Base-by-base conservation (phyloP, 441 rosid species). In the Jatropha podagrica region DNA sequence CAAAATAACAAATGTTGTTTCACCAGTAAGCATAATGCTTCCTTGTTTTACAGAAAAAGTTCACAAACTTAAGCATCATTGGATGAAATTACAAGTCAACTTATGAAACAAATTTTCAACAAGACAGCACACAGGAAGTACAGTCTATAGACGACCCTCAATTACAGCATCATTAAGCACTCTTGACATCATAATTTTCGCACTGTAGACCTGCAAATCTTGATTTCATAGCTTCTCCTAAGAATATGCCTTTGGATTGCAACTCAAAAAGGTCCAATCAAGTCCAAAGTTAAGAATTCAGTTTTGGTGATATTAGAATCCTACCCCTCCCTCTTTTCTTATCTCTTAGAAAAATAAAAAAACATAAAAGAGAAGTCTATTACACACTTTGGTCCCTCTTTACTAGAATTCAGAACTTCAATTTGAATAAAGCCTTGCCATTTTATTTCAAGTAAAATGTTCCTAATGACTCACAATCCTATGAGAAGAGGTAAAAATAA, bases 31-130 rank as follows among this genome's bases (percentile, higher is more conserved):
- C 65, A 49, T 59, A 26, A 48, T 32, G 42, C 44, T 41, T 17
- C 62, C 62, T 56, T 74, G 55, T 40, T 51, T n/a, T 27, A 46
- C 38, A 67, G 48, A 75, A 59, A 26, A 48, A 56, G 46, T 20
- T 46, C 17, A 27, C 11, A 17, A 37, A 58, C 44, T 54, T 37
- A 75, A 67, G 65, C 37, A 41, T 38, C 62, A n/a, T 18, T n/a
- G 40, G 63, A 42, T 37, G 44, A 56, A 20, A 12, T 10, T 62
- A 23, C 15, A 32, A 26, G 23, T 44, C 23, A 23, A 23, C 23
- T 23, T 23, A 60, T 0, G 2, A 60, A 48, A 14, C 58, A 72
- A 12, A 32, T 18, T 37, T 14, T 61, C 41, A 32, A 52, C 18
- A 37, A 37, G 27, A 73, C 68, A 49, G n/a, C 18, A 48, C 15